These are phyloP conservation scores for Quercus lobata DNA, from an alignment of 331 rosid genomes.

Conservation along the genomic window DNA sequence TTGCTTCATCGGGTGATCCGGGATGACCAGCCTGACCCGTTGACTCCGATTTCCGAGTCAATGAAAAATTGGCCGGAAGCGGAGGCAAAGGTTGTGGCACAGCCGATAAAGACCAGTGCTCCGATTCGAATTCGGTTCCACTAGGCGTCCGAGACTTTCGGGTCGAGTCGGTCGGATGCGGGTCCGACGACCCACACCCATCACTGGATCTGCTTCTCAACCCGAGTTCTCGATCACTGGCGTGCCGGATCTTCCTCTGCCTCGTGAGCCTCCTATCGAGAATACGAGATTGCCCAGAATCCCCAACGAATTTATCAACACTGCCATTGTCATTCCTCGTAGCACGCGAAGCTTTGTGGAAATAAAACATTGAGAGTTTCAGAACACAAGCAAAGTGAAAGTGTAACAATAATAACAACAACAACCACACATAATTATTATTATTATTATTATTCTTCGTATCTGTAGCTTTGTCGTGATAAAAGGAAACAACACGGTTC, in stretches of 20 bases:
- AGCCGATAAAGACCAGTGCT: conserved; percentile 45
- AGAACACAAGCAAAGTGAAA: background rate
- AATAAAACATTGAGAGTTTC: conserved; percentile 16
- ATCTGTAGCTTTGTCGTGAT: background rate
- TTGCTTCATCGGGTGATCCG: conserved; percentile 29
- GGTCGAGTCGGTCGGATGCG: conserved; percentile 44
- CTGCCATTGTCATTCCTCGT: background rate
- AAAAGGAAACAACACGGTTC: conserved; percentile 30
- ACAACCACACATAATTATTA: too few species aligned
- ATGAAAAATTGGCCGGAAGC: conserved; percentile 37
- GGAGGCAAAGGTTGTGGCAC: conserved; percentile 66
- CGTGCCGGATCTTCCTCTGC: conserved; percentile 55
- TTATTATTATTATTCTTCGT: background rate
- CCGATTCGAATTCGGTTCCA: background rate
- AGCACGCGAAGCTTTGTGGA: background rate
- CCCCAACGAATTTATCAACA: background rate
- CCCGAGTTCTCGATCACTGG: conserved; percentile 35
- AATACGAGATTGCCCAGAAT: conserved; percentile 7
- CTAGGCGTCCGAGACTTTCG: conserved; percentile 20
- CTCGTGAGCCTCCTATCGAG: conserved; percentile 57
- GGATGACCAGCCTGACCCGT: conserved; percentile 6
- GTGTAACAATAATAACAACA: too few species aligned
- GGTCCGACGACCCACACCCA: conserved; percentile 27
- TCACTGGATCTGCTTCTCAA: background rate
- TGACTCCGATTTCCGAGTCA: conserved; percentile 34